Conservation (phyloP, 139 green algal species). For the Chlamydomonas schloesseri region DNA sequence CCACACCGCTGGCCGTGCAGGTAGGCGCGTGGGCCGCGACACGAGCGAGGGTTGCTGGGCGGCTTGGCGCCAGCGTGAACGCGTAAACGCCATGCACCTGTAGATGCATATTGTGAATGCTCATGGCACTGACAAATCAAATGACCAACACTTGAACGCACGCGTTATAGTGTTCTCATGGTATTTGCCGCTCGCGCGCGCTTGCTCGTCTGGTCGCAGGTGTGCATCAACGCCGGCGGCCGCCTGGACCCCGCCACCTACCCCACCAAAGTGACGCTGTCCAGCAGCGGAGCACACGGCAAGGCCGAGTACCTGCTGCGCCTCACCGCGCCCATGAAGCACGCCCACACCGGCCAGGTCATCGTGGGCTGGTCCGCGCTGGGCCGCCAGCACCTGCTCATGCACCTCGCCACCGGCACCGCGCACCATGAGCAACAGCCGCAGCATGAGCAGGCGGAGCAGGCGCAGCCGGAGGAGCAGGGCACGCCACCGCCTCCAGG, state of each 20-base stretch:
- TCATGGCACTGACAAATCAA: no score
- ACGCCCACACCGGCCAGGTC: constrained; percentile 10
- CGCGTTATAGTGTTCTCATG: no score
- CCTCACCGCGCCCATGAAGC: constrained; percentile 41
- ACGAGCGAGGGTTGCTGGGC: no score
- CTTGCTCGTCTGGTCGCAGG: no score
- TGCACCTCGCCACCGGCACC: constrained; percentile 20
- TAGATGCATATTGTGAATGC: no score
- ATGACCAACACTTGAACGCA: no score
- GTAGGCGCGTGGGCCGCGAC: not conserved
- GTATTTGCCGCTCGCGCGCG: no score
- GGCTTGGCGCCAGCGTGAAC: no score
- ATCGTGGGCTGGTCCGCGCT: constrained; percentile 40
- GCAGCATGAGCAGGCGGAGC: not conserved
- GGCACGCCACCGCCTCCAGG: no score
- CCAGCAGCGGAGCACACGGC: constrained; percentile 31
- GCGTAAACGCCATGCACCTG: no score
- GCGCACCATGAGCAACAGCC: no score
- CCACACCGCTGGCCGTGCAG: constrained; percentile 30
- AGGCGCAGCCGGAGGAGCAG: not conserved
- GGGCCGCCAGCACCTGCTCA: constrained; percentile 26
- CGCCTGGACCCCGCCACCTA: constrained; percentile 28
- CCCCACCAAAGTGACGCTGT: constrained; percentile 34
- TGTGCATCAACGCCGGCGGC: constrained; percentile 29
- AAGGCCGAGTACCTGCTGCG: constrained; percentile 47